Evolutionary conservation across 164 flowering plant species (phyloP), one percentile per base, ranked within the genome.

Genomic region (Berberis vulgaris): DNA sequence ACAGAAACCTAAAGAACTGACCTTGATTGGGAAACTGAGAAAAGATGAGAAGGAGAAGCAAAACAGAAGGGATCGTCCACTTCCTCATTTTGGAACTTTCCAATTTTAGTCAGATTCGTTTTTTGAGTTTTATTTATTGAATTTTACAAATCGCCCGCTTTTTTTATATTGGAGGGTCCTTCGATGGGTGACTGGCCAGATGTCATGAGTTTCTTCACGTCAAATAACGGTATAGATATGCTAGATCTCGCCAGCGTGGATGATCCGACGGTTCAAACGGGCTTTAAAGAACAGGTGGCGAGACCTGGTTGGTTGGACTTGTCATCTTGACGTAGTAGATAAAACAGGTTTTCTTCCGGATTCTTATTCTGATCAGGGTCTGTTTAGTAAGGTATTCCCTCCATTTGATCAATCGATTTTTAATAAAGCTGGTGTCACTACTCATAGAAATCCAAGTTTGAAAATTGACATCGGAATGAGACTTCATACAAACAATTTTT

Each of bases 21-120:
- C 98, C 98, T 78, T 89, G 96, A 87, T 92, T 95, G 42, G 93
- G 83, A 44, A 84, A 77, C 13, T 82, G 84, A 68, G 78, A 79
- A 65, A 92, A 82, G 26, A 89, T 83, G 57, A 83, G 76, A 6
- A 89, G 43, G n/a, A 92, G 81, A 55, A 92, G 76, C 46, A 92
- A 69, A 59, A 76, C 83, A 72, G 88, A 82, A 44, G 93, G 76
- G 69, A 86, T 71, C 75, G 89, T 79, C 96, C 96, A 86, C 91
- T 85, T 92, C 87, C 83, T 84, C 95, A 86, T 87, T 40, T 42
- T 13, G 38, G 41, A 4, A 40, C 49, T 26, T 42, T 64, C 39
- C 56, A 40, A 2, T 7, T 52, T 2, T 4, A 26, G 61, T 72
- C 72, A 57, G 69, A 75, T 75, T 71, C 65, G 56, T 4, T 45